Percentiles rank a stretch among this genome's conserved stretches.
These are phyloP conservation scores for Oryza officinalis DNA, from an alignment of 176 grass and related monocot species.

Conservation along the genomic window DNA sequence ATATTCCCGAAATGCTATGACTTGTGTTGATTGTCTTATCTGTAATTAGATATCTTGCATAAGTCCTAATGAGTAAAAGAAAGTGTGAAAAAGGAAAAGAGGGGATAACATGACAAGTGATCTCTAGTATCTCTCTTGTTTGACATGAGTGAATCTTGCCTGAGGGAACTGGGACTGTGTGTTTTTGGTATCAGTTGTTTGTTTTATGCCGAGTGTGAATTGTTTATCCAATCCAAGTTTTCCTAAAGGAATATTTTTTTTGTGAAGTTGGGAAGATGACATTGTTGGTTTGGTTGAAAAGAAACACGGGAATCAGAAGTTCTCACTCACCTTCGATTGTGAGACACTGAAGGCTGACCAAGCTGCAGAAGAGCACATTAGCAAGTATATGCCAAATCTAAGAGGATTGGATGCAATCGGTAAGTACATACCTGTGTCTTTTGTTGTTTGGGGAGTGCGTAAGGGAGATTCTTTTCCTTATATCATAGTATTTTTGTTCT, in stretches of 20 bases:
- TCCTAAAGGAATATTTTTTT: not conserved
- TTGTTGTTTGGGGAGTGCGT: not conserved
- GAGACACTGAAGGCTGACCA: conserved; percentile 83
- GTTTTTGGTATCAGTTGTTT: not conserved
- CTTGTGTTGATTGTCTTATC: not conserved
- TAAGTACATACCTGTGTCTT: conserved; percentile 43
- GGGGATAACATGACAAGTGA: not conserved
- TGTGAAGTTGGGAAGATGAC: conserved; percentile 77
- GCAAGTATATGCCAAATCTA: conserved; percentile 84
- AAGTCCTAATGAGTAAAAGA: not conserved
- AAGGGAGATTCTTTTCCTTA: not conserved
- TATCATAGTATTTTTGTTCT: not conserved
- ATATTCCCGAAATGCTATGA: not conserved
- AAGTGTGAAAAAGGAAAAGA: not conserved
- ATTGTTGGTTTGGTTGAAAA: conserved; percentile 77
- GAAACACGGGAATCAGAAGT: conserved; percentile 57
- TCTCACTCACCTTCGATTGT: conserved; percentile 69
- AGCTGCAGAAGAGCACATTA: conserved; percentile 82
- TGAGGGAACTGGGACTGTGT: not conserved
- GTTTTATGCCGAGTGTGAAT: not conserved
- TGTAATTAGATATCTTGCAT: not conserved
- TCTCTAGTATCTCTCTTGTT: not conserved
- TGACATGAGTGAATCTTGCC: not conserved
- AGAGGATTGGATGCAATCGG: conserved; percentile 73
- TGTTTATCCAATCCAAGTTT: not conserved